phyloP scores from a whole-genome alignment of 2,329 filamentous ascomycete species.

The Coniochaeta hoffmannii region DNA sequence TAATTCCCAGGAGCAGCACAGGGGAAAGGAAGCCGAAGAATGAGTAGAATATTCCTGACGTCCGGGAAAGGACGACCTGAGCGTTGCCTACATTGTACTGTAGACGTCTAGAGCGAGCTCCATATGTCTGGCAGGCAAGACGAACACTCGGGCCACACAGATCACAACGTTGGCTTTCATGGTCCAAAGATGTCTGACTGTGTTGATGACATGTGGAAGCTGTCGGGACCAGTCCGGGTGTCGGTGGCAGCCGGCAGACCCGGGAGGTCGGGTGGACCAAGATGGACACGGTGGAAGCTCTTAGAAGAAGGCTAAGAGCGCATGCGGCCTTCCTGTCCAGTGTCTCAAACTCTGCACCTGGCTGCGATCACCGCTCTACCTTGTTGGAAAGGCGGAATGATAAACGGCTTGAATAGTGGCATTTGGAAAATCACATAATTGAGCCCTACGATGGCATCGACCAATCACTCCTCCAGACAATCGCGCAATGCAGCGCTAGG shows the following conservation, averaged over 20 bases:
- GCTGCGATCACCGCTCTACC: too few species aligned
- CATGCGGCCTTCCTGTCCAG: background rate
- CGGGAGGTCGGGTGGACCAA: background rate
- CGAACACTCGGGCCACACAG: too few species aligned
- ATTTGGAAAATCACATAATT: conserved; percentile 19
- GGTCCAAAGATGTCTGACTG: background rate
- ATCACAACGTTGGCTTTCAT: background rate
- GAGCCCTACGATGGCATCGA: conserved; percentile 1
- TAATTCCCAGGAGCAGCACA: too few species aligned
- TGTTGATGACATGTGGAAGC: background rate
- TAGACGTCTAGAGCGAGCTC: too few species aligned
- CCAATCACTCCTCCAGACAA: conserved; percentile 15
- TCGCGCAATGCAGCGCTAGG: conserved; percentile 20
- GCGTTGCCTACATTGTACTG: too few species aligned
- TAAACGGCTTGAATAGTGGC: background rate
- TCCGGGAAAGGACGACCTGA: too few species aligned
- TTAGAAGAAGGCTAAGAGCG: background rate
- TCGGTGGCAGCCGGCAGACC: background rate
- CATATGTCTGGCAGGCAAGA: too few species aligned
- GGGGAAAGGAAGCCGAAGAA: too few species aligned
- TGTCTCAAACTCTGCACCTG: too few species aligned
- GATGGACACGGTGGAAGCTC: background rate
- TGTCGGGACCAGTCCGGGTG: background rate
- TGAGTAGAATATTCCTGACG: too few species aligned
- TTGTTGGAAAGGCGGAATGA: background rate